Evolutionary conservation across 2,329 filamentous ascomycete genomes (phyloP).

Genomic region (Calonectria hongkongensis): DNA sequence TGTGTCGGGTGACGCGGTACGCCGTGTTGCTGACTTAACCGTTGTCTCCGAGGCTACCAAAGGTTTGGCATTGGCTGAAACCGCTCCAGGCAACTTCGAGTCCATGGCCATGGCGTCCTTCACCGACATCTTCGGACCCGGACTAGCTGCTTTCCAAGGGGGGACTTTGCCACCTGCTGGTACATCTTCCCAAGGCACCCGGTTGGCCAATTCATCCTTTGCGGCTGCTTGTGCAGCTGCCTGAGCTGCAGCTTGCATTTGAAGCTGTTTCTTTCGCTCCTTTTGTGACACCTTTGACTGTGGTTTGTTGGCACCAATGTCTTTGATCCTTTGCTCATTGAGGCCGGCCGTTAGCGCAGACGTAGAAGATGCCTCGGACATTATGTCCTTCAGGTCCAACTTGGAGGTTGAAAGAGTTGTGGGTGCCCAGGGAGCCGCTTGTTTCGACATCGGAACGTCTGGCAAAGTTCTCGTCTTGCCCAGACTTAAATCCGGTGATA

Average conservation of each 20-base stretch:
- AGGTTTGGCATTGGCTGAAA: slow-evolving; percentile 62
- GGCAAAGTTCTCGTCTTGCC: slow-evolving; percentile 33
- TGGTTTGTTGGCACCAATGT: slow-evolving; percentile 60
- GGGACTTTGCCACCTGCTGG: slow-evolving; percentile 62
- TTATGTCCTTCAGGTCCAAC: slow-evolving; percentile 85
- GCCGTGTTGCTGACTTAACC: slow-evolving; percentile 62
- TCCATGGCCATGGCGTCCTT: slow-evolving; percentile 67
- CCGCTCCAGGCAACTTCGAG: slow-evolving; percentile 52
- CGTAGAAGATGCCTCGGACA: slow-evolving; percentile 74
- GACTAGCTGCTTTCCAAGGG: slow-evolving; percentile 80
- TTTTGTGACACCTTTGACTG: slow-evolving; percentile 88
- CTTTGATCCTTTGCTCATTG: slow-evolving; percentile 69
- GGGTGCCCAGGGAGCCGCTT: slow-evolving; percentile 69
- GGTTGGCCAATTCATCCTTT: slow-evolving; percentile 54
- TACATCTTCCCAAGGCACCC: slow-evolving; percentile 68
- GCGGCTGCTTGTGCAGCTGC: slow-evolving; percentile 65
- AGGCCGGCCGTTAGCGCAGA: slow-evolving; percentile 74
- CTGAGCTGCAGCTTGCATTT: slow-evolving; percentile 74
- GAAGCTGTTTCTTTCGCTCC: slow-evolving; percentile 89
- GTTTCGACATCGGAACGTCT: slow-evolving; percentile 38
- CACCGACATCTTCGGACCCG: slow-evolving; percentile 68
- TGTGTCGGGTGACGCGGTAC: slow-evolving; percentile 77
- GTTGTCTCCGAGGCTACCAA: slow-evolving; percentile 66
- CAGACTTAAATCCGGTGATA: slow-evolving; percentile 46
- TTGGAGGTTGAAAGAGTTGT: slow-evolving; percentile 75